Percentiles rank a stretch among this genome's conserved stretches.
Conservation (phyloP, 1,284 basidiomycete species). For the Rhizoctonia solani region DNA sequence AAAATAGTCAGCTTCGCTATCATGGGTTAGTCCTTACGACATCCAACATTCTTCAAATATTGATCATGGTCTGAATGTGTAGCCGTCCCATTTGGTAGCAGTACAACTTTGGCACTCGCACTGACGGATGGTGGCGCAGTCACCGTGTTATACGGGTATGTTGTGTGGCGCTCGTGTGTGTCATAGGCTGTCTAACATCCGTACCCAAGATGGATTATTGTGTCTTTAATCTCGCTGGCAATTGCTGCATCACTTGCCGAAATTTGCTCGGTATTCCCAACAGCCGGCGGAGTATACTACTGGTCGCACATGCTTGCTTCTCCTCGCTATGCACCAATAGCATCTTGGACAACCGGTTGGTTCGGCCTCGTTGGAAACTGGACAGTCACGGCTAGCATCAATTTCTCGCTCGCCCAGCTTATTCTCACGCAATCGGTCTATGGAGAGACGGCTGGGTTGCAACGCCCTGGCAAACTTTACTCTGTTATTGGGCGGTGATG, state of each 20-base stretch:
- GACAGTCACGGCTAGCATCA: conserved; percentile 53
- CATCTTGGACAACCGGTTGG: conserved; percentile 53
- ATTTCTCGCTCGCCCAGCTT: conserved; percentile 52
- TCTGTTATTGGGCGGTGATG: conserved; percentile 50
- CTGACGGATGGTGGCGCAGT: conserved; percentile 51
- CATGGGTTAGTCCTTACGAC: conserved; percentile 17
- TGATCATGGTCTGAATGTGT: neutral
- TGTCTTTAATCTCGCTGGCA: conserved; percentile 50
- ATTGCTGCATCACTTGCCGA: conserved; percentile 52
- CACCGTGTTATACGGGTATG: conserved; percentile 47
- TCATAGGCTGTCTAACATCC: neutral
- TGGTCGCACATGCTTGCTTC: conserved; percentile 51
- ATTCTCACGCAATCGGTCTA: conserved; percentile 51
- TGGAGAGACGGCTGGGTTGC: conserved; percentile 49
- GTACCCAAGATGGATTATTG: conserved; percentile 48
- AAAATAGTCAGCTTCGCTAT: conserved; percentile 47
- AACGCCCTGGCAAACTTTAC: conserved; percentile 49
- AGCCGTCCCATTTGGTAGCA: conserved; percentile 46
- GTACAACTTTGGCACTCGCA: conserved; percentile 49
- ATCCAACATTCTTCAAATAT: neutral
- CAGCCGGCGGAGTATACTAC: conserved; percentile 52
- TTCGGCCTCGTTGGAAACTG: conserved; percentile 52
- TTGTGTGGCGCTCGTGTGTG: conserved; percentile 1
- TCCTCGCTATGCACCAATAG: conserved; percentile 48
- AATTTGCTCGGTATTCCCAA: conserved; percentile 52